These are phyloP conservation scores for Kodamaea arcana DNA, from an alignment of 1,139 yeast genomes.

Conservation along the genomic window DNA sequence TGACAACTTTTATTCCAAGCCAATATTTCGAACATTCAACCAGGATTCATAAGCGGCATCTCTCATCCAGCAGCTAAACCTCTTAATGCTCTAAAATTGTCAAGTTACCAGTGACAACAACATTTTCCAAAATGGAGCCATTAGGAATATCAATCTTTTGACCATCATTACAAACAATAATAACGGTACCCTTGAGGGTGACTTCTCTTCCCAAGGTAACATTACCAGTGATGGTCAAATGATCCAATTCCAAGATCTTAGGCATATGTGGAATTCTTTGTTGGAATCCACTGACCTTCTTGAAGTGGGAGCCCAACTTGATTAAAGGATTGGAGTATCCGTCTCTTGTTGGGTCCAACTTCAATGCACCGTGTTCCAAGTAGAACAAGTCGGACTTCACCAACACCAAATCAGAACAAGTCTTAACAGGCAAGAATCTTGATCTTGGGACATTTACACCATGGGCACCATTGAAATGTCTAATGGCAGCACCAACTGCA, in stretches of 20 bases:
- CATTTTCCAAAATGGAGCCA: constrained; percentile 90
- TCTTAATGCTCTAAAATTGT: constrained; percentile 91
- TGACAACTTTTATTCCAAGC: no score
- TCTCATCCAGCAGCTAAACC: no score
- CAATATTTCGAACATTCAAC: no score
- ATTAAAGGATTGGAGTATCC: constrained; percentile 89
- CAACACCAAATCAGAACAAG: constrained; percentile 88
- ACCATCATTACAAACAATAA: constrained; percentile 96
- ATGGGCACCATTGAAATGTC: constrained; percentile 91
- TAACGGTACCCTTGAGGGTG: constrained; percentile 92
- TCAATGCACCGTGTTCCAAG: constrained; percentile 88
- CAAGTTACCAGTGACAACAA: constrained; percentile 94
- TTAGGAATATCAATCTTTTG: constrained; percentile 96
- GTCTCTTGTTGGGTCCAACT: constrained; percentile 78
- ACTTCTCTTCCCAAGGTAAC: constrained; percentile 89
- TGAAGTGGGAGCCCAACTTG: constrained; percentile 93
- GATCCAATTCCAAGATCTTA: constrained; percentile 91
- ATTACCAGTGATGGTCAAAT: constrained; percentile 95
- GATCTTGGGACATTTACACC: constrained; percentile 98
- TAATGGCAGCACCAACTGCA: constrained; percentile 98
- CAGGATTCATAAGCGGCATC: no score
- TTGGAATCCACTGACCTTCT: constrained; percentile 90
- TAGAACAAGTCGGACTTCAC: constrained; percentile 95
- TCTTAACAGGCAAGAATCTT: constrained; percentile 96
- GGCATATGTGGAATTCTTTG: constrained; percentile 93